A percentile compares a stretch with the other conserved stretches of the same genome.
phyloP scores from a whole-genome alignment of 192 early-diverging fungal genomes.

The Rhizophlyctis rosea region DNA sequence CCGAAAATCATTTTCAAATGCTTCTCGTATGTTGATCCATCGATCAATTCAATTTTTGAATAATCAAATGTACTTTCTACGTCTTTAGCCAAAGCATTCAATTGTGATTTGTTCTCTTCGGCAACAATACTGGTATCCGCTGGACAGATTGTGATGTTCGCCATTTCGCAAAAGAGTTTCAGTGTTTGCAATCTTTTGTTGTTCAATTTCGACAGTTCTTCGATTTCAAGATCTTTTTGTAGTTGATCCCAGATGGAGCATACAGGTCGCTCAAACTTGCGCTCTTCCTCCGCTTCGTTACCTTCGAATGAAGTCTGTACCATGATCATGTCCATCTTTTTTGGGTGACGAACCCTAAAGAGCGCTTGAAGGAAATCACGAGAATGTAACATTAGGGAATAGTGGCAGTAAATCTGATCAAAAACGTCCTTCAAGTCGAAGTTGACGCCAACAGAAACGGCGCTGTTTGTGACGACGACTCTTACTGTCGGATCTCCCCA shows the following conservation, averaged over 20 bases:
- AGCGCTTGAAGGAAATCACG: conserved; percentile 22
- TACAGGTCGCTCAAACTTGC: not conserved
- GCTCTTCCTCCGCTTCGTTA: too few relatives aligned
- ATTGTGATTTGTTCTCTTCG: conserved; percentile 5
- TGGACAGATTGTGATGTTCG: conserved; percentile 17
- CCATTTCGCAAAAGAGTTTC: conserved; percentile 9
- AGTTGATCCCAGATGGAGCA: conserved; percentile 14
- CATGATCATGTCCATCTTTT: conserved; percentile 1
- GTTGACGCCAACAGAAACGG: conserved; percentile 25
- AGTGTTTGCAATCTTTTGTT: conserved; percentile 13
- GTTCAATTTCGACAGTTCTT: conserved; percentile 6
- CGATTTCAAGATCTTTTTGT: conserved; percentile 17
- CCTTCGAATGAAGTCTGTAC: not conserved
- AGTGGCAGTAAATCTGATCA: conserved; percentile 6
- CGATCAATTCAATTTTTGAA: conserved; percentile 1
- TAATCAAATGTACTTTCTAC: conserved; percentile 2
- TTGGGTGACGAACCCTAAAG: conserved; percentile 24
- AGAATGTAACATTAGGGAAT: not conserved
- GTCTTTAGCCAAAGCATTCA: not conserved
- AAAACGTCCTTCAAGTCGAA: conserved; percentile 13
- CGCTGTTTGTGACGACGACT: conserved; percentile 15
- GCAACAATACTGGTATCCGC: not conserved
- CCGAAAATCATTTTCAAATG: not conserved
- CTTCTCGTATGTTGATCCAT: not conserved
- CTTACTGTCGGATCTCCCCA: conserved; percentile 10